Evolutionary conservation across 2,329 filamentous ascomycete genomes (phyloP).

Genomic region (Aspergillus ustus): DNA sequence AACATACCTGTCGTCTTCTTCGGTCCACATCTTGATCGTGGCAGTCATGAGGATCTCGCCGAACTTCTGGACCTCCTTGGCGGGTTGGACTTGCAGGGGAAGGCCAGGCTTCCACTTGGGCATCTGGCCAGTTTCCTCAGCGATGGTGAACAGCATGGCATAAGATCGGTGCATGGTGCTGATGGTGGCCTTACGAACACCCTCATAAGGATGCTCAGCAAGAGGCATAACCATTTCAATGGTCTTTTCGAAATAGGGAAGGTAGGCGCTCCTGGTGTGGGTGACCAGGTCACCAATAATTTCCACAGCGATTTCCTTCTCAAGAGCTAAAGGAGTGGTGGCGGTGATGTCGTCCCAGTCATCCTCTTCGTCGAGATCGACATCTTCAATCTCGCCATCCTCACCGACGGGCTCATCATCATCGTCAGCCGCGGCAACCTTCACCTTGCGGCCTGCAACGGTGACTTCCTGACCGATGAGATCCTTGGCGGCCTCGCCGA

Average conservation of each 20-base stretch:
- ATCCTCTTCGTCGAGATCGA: slow-evolving; percentile 77
- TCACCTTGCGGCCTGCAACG: slow-evolving; percentile 82
- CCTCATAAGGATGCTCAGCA: slow-evolving; percentile 87
- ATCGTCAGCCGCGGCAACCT: slow-evolving; percentile 67
- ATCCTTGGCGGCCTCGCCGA: slow-evolving; percentile 74
- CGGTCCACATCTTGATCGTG: slow-evolving; percentile 83
- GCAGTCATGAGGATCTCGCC: slow-evolving; percentile 83
- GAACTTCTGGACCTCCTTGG: slow-evolving; percentile 78
- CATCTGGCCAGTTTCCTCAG: slow-evolving; percentile 76
- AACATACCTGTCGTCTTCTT: slow-evolving; percentile 92
- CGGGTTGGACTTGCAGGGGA: slow-evolving; percentile 78
- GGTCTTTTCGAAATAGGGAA: slow-evolving; percentile 87
- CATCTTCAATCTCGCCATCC: slow-evolving; percentile 64
- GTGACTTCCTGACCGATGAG: slow-evolving; percentile 77
- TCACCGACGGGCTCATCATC: slow-evolving; percentile 58
- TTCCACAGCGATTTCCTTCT: slow-evolving; percentile 97
- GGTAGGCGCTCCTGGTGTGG: slow-evolving; percentile 77
- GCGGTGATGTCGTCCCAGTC: slow-evolving; percentile 84
- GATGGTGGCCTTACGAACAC: slow-evolving; percentile 88
- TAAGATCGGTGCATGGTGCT: slow-evolving; percentile 93
- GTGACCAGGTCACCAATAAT: slow-evolving; percentile 91
- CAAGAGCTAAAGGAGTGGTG: slow-evolving; percentile 85
- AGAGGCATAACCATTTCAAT: slow-evolving; percentile 80
- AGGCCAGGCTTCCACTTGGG: slow-evolving; percentile 87
- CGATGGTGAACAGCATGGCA: slow-evolving; percentile 84